These are phyloP conservation scores for Citrus sinensis DNA, from an alignment of 345 rosid species.

Conservation along the genomic window DNA sequence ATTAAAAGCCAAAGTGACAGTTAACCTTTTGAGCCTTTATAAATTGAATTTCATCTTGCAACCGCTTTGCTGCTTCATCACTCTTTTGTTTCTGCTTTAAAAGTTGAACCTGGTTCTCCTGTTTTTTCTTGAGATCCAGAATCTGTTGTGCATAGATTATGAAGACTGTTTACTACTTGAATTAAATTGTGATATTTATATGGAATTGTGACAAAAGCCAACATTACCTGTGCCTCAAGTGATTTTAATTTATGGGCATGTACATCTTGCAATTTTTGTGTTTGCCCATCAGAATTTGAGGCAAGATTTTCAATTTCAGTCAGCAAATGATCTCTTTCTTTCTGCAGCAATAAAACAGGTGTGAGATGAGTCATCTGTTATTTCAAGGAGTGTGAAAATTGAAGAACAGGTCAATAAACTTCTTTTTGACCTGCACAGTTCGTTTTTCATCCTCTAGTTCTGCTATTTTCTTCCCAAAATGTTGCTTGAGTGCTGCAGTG, in stretches of 20 bases:
- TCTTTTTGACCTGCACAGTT: conserved; percentile 66
- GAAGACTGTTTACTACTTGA: conserved; percentile 8
- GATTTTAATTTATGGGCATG: conserved; percentile 81
- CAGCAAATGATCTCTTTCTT: conserved; percentile 83
- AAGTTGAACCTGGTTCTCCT: conserved; percentile 93
- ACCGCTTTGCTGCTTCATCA: conserved; percentile 84
- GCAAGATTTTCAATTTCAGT: conserved; percentile 88
- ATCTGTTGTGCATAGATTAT: conserved; percentile 39
- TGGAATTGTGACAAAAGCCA: conserved; percentile 7
- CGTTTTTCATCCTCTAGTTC: conserved; percentile 91
- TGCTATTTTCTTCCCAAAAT: conserved; percentile 87
- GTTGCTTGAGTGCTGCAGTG: conserved; percentile 77
- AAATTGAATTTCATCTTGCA: conserved; percentile 94
- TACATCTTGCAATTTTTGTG: conserved; percentile 74
- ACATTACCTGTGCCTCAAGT: conserved; percentile 77
- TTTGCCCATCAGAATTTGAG: conserved; percentile 76
- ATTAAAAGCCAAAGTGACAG: background rate
- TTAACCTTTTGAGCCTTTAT: conserved; percentile 93
- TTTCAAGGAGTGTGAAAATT: background rate
- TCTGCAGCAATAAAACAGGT: conserved; percentile 43
- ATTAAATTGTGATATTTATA: background rate
- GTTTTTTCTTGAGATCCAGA: conserved; percentile 92
- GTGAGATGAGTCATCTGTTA: conserved; percentile 1
- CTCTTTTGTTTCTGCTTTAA: conserved; percentile 95
- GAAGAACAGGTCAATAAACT: background rate